Percentiles rank a stretch among this genome's conserved stretches.
These are phyloP conservation scores for Didymosphaeria variabile DNA, from an alignment of 2,329 filamentous ascomycete genomes.

Conservation along the genomic window DNA sequence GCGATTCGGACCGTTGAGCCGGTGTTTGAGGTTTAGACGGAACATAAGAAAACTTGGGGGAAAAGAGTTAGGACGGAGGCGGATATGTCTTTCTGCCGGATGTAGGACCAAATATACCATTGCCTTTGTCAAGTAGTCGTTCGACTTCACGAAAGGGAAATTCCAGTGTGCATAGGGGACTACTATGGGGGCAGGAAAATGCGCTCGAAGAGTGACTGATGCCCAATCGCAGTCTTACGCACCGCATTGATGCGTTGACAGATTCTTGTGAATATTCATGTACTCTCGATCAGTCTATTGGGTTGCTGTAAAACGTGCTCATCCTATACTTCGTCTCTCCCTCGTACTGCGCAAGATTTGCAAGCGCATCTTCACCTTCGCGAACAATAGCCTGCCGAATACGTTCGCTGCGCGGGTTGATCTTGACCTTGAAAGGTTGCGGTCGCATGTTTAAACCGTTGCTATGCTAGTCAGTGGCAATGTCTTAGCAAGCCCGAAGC, in stretches of 20 bases:
- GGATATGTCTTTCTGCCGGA: background rate
- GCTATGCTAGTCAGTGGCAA: slow-evolving; percentile 37
- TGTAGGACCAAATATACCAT: background rate
- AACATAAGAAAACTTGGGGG: background rate
- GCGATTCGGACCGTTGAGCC: slow-evolving; percentile 1
- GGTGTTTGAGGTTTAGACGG: slow-evolving; percentile 4
- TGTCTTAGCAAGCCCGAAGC: background rate
- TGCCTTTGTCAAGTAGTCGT: background rate
- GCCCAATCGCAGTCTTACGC: background rate
- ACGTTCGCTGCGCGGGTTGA: slow-evolving; percentile 59
- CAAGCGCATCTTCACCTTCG: slow-evolving; percentile 63
- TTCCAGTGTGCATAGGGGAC: too few species aligned
- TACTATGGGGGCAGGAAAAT: background rate
- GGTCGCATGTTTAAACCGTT: slow-evolving; percentile 69
- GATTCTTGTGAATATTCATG: background rate
- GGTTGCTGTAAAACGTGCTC: slow-evolving; percentile 45
- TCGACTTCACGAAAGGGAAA: background rate
- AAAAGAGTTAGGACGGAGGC: background rate
- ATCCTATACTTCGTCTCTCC: slow-evolving; percentile 67
- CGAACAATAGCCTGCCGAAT: slow-evolving; percentile 61
- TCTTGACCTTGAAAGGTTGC: slow-evolving; percentile 63
- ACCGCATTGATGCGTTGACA: background rate
- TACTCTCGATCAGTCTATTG: background rate
- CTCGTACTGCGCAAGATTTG: slow-evolving; percentile 61
- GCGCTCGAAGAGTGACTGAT: background rate